These are phyloP conservation scores for Penicillium sp. DNA, from an alignment of 2,329 filamentous ascomycete species.

Conservation along the genomic window DNA sequence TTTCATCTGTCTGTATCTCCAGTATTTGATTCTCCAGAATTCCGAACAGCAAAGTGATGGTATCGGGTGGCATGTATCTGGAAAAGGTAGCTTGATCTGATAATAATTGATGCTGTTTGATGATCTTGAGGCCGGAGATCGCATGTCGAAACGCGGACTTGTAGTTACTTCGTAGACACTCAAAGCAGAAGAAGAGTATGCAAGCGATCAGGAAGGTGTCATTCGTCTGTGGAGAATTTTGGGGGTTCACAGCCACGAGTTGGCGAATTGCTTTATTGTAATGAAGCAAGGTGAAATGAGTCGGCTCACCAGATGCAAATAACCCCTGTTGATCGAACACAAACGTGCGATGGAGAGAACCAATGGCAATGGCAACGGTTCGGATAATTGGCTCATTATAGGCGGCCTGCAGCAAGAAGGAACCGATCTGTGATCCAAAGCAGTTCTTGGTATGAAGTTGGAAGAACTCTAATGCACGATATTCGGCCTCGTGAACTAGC, in stretches of 20 bases:
- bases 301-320: neutral
- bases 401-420: constrained; percentile 51
- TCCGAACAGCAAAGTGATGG: constrained; percentile 16
- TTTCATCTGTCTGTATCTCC: constrained; percentile 18
- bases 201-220: constrained; percentile 49
- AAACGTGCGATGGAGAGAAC: constrained; percentile 48
- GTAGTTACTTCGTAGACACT: constrained; percentile 57
- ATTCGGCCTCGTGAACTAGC: constrained; percentile 35
- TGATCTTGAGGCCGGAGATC: constrained; percentile 33
- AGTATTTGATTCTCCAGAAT: constrained; percentile 25
- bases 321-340: constrained; percentile 7
- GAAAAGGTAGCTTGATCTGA: neutral
- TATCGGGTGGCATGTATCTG: constrained; percentile 15
- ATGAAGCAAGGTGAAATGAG: constrained; percentile 45
- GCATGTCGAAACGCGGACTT: constrained; percentile 45
- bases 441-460: constrained; percentile 44
- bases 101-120: constrained; percentile 19
- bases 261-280: constrained; percentile 53
- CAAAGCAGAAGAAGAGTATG: constrained; percentile 57
- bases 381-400: constrained; percentile 50
- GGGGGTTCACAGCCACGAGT: constrained; percentile 40
- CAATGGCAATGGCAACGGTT: constrained; percentile 53
- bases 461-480: constrained; percentile 45
- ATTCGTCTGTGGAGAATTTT: constrained; percentile 32
- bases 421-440: constrained; percentile 47